These are phyloP conservation scores for Monosporascus sp. DNA, from an alignment of 2,329 filamentous ascomycete species.

Conservation along the genomic window DNA sequence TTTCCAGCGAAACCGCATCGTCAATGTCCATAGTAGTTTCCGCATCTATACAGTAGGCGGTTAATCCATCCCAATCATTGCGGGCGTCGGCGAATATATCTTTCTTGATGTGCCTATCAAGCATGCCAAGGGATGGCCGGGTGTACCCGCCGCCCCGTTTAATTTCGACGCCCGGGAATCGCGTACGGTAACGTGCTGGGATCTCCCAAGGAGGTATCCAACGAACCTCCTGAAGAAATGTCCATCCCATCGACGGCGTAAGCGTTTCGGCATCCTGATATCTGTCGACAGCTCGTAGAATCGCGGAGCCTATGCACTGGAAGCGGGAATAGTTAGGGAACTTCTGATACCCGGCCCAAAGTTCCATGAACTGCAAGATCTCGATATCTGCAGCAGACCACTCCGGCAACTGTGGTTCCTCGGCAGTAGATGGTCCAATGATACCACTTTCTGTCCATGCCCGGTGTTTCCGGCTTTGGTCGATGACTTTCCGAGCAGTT, in stretches of 20 bases:
- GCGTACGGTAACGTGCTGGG: slow-evolving; percentile 54
- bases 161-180: slow-evolving; percentile 46
- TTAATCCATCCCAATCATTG: slow-evolving; percentile 53
- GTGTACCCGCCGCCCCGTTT: slow-evolving; percentile 37
- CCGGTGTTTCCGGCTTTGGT: slow-evolving; percentile 44
- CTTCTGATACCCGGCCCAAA: slow-evolving; percentile 56
- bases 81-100: slow-evolving; percentile 49
- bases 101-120: slow-evolving; percentile 29
- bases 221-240: slow-evolving; percentile 73
- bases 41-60: slow-evolving; percentile 70
- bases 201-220: slow-evolving; percentile 68
- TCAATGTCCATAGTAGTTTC: slow-evolving; percentile 66
- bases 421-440: slow-evolving; percentile 31
- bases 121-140: slow-evolving; percentile 27
- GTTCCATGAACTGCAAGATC: slow-evolving; percentile 64
- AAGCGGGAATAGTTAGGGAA: slow-evolving; percentile 50
- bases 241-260: slow-evolving; percentile 46
- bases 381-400: slow-evolving; percentile 49
- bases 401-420: slow-evolving; percentile 8
- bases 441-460: slow-evolving; percentile 47
- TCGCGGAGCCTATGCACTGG: slow-evolving; percentile 56
- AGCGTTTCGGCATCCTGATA: slow-evolving; percentile 50
- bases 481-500: slow-evolving; percentile 46
- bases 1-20: slow-evolving; percentile 70
- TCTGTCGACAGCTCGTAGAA: slow-evolving; percentile 57